These are phyloP conservation scores for Calophaca sinica DNA, from an alignment of 306 rosid genomes.

Conservation along the genomic window DNA sequence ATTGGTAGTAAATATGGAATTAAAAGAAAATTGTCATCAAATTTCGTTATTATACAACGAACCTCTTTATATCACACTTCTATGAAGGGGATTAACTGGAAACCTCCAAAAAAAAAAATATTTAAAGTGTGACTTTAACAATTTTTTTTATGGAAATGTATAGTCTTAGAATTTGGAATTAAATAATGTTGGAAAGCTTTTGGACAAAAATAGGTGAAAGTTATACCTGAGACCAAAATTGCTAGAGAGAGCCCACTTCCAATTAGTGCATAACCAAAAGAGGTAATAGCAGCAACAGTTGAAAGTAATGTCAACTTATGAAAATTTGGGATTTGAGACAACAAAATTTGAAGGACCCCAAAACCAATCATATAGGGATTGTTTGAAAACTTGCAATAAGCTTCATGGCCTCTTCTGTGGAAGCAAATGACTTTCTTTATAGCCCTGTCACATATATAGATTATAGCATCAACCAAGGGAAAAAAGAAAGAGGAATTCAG, in stretches of 20 bases:
- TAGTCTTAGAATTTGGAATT: not conserved
- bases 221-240: conserved; percentile 49
- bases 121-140: not conserved
- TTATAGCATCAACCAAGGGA: not conserved
- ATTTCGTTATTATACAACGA: not conserved
- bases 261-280: conserved; percentile 67
- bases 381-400: conserved; percentile 70
- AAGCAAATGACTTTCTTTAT: conserved; percentile 65
- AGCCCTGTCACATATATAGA: conserved; percentile 54
- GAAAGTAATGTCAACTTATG: conserved; percentile 64
- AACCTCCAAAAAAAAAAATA: not conserved
- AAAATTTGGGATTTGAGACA: conserved; percentile 72
- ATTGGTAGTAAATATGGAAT: not conserved
- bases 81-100: conserved; percentile 19
- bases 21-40: not conserved
- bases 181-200: not conserved
- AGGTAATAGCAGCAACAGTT: conserved; percentile 64
- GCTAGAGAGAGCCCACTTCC: conserved; percentile 67
- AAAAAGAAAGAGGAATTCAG: not conserved
- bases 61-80: not conserved
- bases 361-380: conserved; percentile 69
- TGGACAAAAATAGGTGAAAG: not conserved
- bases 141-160: not conserved
- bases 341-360: conserved; percentile 56
- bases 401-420: conserved; percentile 51